Percentiles rank a stretch among this genome's conserved stretches.
Conservation (phyloP, 129 eudicot genomes). For the Flaveria robusta region DNA sequence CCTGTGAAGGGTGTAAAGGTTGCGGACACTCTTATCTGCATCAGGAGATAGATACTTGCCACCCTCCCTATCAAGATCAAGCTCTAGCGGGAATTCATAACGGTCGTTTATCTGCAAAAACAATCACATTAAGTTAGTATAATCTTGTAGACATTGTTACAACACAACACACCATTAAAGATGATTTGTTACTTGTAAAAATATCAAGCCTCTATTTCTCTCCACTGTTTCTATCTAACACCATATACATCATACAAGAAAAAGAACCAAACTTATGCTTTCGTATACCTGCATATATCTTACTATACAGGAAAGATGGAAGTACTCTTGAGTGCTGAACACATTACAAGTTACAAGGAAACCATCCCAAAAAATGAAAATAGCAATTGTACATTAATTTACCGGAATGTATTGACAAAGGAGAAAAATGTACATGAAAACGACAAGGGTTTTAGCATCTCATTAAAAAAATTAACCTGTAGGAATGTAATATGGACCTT, state of each 20-base stretch:
- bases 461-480: background rate
- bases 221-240: background rate
- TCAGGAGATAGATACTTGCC: slow-evolving; percentile 95
- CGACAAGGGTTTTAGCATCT: background rate
- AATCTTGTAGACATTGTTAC: background rate
- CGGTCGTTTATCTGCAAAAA: slow-evolving; percentile 88
- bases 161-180: background rate
- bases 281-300: no score
- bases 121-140: background rate
- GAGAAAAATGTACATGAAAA: background rate
- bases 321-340: background rate
- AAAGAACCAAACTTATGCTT: no score
- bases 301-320: no score
- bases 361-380: background rate
- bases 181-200: background rate
- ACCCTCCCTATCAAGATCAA: slow-evolving; percentile 88
- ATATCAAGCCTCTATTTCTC: background rate
- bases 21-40: slow-evolving; percentile 92
- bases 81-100: slow-evolving; percentile 91
- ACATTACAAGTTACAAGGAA: background rate
- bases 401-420: background rate
- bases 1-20: slow-evolving; percentile 96
- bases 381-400: background rate
- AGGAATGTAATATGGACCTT: background rate
- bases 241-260: background rate